These are phyloP conservation scores for Erodium trifolium DNA, from an alignment of 441 rosid genomes.

Conservation along the genomic window DNA sequence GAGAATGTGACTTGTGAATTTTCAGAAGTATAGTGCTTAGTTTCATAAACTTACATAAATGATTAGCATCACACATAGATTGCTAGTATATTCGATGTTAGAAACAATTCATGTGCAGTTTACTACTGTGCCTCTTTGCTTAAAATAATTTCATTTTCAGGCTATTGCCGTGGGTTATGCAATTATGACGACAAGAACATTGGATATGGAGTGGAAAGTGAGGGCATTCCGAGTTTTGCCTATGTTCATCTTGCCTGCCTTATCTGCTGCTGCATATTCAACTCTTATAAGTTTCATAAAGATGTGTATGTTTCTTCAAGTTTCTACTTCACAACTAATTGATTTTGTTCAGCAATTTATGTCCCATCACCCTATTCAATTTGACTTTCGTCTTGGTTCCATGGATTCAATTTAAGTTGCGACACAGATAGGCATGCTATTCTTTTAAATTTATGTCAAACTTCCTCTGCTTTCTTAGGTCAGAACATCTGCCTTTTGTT, in stretches of 20 bases:
- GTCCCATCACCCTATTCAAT: not conserved
- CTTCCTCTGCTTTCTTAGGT: too few relatives aligned
- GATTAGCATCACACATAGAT: too few relatives aligned
- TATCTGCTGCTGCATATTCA: slow-evolving; percentile 53
- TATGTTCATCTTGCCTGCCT: slow-evolving; percentile 73
- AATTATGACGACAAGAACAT: slow-evolving; percentile 29
- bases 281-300: slow-evolving; percentile 48
- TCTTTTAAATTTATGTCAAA: too few relatives aligned
- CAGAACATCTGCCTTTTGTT: too few relatives aligned
- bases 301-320: slow-evolving; percentile 52
- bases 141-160: slow-evolving; percentile 29
- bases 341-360: not conserved
- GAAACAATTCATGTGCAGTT: not conserved
- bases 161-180: slow-evolving; percentile 72
- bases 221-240: slow-evolving; percentile 71
- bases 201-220: slow-evolving; percentile 58
- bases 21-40: too few relatives aligned
- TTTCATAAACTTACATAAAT: too few relatives aligned
- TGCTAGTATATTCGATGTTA: too few relatives aligned
- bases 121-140: not conserved
- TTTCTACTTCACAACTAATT: not conserved
- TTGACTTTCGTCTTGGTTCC: not conserved
- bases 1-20: too few relatives aligned
- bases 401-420: too few relatives aligned
- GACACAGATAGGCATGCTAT: too few relatives aligned